A percentile compares a stretch with the other conserved stretches of the same genome.
Evolutionary conservation across 257 asterid species (phyloP).

Genomic region (Plectranthus barbatus): DNA sequence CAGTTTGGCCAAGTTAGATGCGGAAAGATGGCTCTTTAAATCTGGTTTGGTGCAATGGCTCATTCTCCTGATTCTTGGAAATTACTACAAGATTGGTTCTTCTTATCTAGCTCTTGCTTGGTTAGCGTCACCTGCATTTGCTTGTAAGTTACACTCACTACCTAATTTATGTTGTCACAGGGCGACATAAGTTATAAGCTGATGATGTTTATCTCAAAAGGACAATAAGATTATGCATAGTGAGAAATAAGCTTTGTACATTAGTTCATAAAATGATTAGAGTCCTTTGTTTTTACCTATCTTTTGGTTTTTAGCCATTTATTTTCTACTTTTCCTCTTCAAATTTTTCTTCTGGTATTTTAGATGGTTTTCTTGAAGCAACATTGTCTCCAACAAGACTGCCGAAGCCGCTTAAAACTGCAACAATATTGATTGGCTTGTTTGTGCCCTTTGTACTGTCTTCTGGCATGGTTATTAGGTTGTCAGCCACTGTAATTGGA

Average conservation of each 20-base stretch:
- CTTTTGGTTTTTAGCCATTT: background rate
- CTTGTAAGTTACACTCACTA: slow-evolving; percentile 57
- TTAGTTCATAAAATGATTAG: background rate
- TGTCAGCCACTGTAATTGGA: slow-evolving; percentile 62
- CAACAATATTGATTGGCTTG: slow-evolving; percentile 66
- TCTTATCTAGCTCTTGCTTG: slow-evolving; percentile 79
- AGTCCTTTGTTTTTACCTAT: background rate
- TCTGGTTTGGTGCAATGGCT: slow-evolving; percentile 86
- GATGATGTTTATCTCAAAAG: background rate
- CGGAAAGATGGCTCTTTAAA: slow-evolving; percentile 94
- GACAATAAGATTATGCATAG: background rate
- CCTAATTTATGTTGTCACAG: background rate
- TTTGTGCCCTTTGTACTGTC: slow-evolving; percentile 64
- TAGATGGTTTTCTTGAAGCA: slow-evolving; percentile 98
- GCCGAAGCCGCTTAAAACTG: slow-evolving; percentile 83
- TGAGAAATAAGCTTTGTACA: background rate
- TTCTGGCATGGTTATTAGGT: slow-evolving; percentile 68
- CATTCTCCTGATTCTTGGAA: slow-evolving; percentile 55
- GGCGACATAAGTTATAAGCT: background rate
- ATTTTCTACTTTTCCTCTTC: background rate
- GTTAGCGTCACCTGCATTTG: slow-evolving; percentile 87
- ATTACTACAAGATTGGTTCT: slow-evolving; percentile 62
- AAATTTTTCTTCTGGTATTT: slow-evolving; percentile 28
- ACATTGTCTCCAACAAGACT: slow-evolving; percentile 79
- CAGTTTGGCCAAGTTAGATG: slow-evolving; percentile 70